Conservation (phyloP, 1,284 basidiomycete species). For the Ceratobasidium sp. region DNA sequence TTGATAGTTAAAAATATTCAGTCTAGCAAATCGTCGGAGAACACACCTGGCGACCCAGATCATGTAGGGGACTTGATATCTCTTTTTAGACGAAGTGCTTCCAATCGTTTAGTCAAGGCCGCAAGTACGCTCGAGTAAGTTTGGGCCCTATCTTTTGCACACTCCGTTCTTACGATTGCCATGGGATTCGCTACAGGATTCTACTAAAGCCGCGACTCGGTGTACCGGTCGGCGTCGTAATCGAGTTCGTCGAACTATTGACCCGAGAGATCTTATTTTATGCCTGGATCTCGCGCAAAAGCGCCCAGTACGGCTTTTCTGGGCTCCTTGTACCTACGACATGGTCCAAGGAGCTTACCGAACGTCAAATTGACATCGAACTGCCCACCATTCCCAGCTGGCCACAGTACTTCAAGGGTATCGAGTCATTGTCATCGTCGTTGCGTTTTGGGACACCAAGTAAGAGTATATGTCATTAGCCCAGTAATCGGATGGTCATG, state of each 20-base stretch:
- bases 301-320: neutral
- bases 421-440: neutral
- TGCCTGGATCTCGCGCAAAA: neutral
- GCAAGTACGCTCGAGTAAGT: too few species aligned
- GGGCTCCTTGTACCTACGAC: conserved; percentile 13
- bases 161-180: neutral
- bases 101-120: too few species aligned
- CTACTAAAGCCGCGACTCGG: neutral
- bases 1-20: too few species aligned
- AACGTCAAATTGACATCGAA: neutral
- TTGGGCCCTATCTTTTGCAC: too few species aligned
- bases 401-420: neutral
- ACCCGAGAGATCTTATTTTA: conserved; percentile 21
- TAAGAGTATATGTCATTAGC: neutral
- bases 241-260: neutral
- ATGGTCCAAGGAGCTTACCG: neutral
- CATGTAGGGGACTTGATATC: too few species aligned
- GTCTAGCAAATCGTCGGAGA: too few species aligned
- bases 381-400: neutral
- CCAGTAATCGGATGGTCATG: neutral
- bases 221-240: neutral
- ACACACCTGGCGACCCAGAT: too few species aligned
- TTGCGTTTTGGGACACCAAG: neutral
- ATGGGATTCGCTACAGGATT: neutral
- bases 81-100: too few species aligned